phyloP scores from a whole-genome alignment of 2,329 filamentous ascomycete species.

The Nectriaceae sp. region DNA sequence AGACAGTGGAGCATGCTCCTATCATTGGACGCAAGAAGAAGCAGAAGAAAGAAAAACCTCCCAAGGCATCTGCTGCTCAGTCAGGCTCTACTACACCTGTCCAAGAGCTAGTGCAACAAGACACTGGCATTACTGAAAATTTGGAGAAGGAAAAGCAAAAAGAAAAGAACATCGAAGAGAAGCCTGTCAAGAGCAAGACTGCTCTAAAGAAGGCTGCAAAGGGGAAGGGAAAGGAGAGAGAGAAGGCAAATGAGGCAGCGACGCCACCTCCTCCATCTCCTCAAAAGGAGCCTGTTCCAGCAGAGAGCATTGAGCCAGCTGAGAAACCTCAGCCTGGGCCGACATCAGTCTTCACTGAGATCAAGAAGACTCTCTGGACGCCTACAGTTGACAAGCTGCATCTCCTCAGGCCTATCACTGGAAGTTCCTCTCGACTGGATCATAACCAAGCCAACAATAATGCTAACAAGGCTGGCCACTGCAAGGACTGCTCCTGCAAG shows the following conservation, averaged over 20 bases:
- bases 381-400: constrained; percentile 36
- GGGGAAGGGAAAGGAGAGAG: constrained; percentile 30
- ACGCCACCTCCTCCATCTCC: constrained; percentile 20
- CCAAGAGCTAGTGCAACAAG: constrained; percentile 16
- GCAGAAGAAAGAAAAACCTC: constrained; percentile 73
- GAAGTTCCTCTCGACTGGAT: constrained; percentile 31
- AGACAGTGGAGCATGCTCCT: constrained; percentile 65
- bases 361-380: constrained; percentile 36
- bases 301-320: constrained; percentile 18
- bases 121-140: constrained; percentile 6
- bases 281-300: constrained; percentile 15
- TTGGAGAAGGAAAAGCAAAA: constrained; percentile 6
- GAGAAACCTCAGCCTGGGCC: constrained; percentile 36
- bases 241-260: constrained; percentile 22
- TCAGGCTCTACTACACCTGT: constrained; percentile 9
- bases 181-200: constrained; percentile 27
- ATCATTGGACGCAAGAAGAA: constrained; percentile 84
- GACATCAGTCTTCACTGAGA: constrained; percentile 37
- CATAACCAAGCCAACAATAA: constrained; percentile 18
- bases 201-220: constrained; percentile 34
- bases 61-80: constrained; percentile 20
- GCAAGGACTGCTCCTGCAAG: constrained; percentile 40
- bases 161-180: constrained; percentile 20
- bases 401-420: constrained; percentile 39
- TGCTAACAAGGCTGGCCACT: constrained; percentile 31